A percentile compares a stretch with the other conserved stretches of the same genome.
phyloP scores from a whole-genome alignment of 495 filamentous ascomycete genomes.

The Aspergillus leporis region DNA sequence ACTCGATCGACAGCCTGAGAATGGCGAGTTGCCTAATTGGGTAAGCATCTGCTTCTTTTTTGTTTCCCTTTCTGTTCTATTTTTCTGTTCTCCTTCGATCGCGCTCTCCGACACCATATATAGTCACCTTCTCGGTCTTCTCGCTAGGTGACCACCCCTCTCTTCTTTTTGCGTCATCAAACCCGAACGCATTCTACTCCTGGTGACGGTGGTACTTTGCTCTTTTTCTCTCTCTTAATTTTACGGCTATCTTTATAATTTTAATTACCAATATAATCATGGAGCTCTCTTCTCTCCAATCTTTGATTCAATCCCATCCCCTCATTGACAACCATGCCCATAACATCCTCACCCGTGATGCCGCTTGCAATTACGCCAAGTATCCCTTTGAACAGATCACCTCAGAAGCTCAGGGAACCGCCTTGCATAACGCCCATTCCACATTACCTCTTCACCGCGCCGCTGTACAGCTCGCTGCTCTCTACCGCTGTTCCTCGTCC shows the following conservation, averaged over 20 bases:
- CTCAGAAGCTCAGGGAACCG: constrained; percentile 71
- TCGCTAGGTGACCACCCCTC: neutral
- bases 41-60: constrained; percentile 10
- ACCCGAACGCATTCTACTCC: neutral
- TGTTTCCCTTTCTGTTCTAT: neutral
- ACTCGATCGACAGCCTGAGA: constrained; percentile 3
- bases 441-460: constrained; percentile 71
- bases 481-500: constrained; percentile 58
- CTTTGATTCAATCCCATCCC: constrained; percentile 63
- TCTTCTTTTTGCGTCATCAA: constrained; percentile 5
- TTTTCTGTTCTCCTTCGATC: neutral
- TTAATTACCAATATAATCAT: constrained; percentile 22
- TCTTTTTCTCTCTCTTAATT: neutral
- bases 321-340: constrained; percentile 91
- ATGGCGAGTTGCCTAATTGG: constrained; percentile 10
- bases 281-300: constrained; percentile 39
- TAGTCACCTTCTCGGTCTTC: neutral
- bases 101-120: neutral
- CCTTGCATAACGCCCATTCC: constrained; percentile 58
- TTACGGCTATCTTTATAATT: neutral
- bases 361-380: constrained; percentile 33
- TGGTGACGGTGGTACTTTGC: neutral
- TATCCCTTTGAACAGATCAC: constrained; percentile 61
- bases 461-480: constrained; percentile 62
- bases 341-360: constrained; percentile 58